Conservation (phyloP, 257 asterid species). For the Forsythia suspensa region DNA sequence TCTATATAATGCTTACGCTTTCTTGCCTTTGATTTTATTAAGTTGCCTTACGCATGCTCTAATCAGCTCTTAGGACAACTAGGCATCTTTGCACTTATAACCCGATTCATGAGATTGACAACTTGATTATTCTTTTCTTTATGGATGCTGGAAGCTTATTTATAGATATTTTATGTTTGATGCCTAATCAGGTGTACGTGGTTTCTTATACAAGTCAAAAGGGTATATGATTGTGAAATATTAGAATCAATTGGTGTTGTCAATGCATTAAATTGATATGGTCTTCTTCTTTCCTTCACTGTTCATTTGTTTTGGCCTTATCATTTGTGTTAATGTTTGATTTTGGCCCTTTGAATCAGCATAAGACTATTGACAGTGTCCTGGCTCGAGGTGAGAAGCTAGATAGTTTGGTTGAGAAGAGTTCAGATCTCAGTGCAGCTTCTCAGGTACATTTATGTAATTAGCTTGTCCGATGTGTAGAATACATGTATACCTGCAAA, state of each 20-base stretch:
- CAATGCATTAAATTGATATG: neutral
- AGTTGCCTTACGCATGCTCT: too few species aligned
- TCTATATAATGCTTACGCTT: too few species aligned
- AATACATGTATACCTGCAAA: neutral
- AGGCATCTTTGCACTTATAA: too few species aligned
- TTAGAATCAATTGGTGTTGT: neutral
- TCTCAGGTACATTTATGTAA: conserved; percentile 64
- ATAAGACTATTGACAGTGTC: conserved; percentile 95
- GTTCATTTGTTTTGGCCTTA: neutral
- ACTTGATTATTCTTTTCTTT: neutral
- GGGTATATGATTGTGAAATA: neutral
- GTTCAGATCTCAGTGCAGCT: conserved; percentile 94
- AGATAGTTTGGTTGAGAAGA: conserved; percentile 93
- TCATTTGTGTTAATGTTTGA: conserved; percentile 12
- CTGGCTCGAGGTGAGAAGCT: conserved; percentile 90
- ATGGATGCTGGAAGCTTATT: too few species aligned
- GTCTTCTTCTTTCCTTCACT: neutral
- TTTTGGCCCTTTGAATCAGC: conserved; percentile 48
- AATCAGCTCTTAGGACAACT: too few species aligned
- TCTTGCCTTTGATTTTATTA: too few species aligned
- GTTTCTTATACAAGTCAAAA: neutral
- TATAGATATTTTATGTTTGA: neutral
- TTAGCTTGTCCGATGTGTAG: neutral
- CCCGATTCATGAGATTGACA: neutral
- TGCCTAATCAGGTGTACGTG: neutral